Evolutionary conservation across 495 filamentous ascomycete species (phyloP), one percentile per base, ranked within the genome.

Genomic region (Cryomyces minteri): DNA sequence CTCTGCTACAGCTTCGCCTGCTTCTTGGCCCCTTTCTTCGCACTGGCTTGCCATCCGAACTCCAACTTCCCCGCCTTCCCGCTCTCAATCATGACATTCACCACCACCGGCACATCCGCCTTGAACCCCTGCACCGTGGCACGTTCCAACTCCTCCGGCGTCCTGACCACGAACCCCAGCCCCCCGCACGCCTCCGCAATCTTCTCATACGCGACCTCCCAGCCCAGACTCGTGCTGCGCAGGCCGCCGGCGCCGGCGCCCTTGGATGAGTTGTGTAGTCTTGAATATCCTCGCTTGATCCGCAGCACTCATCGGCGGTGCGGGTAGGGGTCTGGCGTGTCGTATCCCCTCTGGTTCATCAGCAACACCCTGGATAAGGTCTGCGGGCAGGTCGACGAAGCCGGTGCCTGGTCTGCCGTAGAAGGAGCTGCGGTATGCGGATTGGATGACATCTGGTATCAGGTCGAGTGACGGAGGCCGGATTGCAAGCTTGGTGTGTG

Each of bases 301-400:
- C 0, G 66, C 66, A 14, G 56, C 62, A 28, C 63, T 49, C 42
- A 57, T 62, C 1, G 72, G 73, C 5, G 66, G 62, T 3, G 52
- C 14, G 1, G 64, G 58, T 31, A 54, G 36, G 12, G 45, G 18
- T 30, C 10, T 45, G 5, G 45, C 31, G 34, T 48, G 41, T 28
- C 51, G 40, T 6, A 32, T 31, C 32, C 44, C 49, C 8, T 18
- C 47, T 5, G 72, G 54, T 8, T 48, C 39, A 25, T 55, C 47
- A 53, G 45, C 43, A 45, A 49, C 41, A 31, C 64, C 67, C 50
- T 72, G 68, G 48, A 81, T 79, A 14, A 73, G 58, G 55, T 80
- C 73, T 49, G 77, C 77, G 4, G 73, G 74, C 0, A 81, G 54
- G 48, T 79, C 76, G 39, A 79, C 67, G 43, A 75, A 80, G 3